These are phyloP conservation scores for Botryotinia narcissicola DNA, from an alignment of 2,329 filamentous ascomycete genomes.

Conservation along the genomic window DNA sequence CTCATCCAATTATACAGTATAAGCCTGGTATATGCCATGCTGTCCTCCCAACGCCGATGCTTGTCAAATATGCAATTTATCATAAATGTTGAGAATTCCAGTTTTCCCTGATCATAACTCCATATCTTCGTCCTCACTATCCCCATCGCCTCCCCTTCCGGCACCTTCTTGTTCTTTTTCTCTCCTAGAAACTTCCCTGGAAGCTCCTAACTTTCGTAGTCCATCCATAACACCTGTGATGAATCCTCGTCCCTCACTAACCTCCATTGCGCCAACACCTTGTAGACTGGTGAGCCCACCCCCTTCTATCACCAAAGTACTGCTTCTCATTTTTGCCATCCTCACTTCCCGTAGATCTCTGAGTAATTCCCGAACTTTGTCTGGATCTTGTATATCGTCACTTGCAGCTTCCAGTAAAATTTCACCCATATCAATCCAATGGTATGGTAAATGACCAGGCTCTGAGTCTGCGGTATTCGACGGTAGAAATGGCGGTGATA, in stretches of 20 bases:
- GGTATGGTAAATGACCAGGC: conserved; percentile 76
- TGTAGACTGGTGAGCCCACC: conserved; percentile 66
- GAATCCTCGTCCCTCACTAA: conserved; percentile 82
- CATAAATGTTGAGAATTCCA: not conserved
- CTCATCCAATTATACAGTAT: not conserved
- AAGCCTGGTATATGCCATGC: conserved; percentile 9
- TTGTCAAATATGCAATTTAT: not conserved
- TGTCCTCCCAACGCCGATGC: conserved; percentile 9
- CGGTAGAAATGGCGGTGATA: conserved; percentile 75
- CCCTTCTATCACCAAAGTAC: conserved; percentile 70
- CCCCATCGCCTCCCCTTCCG: conserved; percentile 55
- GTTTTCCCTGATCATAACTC: conserved; percentile 27
- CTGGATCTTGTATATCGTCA: conserved; percentile 75
- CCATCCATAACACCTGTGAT: conserved; percentile 85
- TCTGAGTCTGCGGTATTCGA: conserved; percentile 70
- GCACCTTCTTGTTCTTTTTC: conserved; percentile 69
- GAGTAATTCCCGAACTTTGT: conserved; percentile 71
- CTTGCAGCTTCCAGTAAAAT: conserved; percentile 80
- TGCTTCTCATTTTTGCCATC: conserved; percentile 81
- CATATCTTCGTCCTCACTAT: conserved; percentile 55
- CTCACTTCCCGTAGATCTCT: conserved; percentile 83
- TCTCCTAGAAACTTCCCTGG: conserved; percentile 71
- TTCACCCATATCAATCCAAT: conserved; percentile 91
- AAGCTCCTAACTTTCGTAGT: conserved; percentile 77
- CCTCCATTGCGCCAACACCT: conserved; percentile 89